These are phyloP conservation scores for Pilasporangium apinafurcum DNA, from an alignment of 352 stramenopile species.

Conservation along the genomic window DNA sequence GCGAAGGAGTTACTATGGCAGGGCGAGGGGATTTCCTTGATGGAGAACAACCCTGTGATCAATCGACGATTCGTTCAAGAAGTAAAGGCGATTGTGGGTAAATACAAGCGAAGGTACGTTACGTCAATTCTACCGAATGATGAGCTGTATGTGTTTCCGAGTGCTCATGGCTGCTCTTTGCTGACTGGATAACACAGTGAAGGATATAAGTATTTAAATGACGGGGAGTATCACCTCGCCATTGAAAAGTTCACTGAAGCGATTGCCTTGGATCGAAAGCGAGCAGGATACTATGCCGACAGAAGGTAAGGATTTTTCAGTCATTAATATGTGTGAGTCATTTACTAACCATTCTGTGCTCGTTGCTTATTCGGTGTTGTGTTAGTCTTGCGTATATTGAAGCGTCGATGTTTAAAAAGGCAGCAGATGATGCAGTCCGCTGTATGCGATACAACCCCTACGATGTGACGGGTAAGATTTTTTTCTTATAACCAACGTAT, in stretches of 20 bases:
- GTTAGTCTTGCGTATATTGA: conserved; percentile 68
- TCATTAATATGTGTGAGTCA: neutral
- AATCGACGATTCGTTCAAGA: conserved; percentile 48
- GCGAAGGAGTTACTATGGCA: conserved; percentile 38
- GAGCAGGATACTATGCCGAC: conserved; percentile 91
- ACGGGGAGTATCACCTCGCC: conserved; percentile 81
- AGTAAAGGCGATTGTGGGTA: conserved; percentile 54
- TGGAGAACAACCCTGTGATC: conserved; percentile 34
- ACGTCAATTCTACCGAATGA: neutral
- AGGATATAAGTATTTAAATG: conserved; percentile 89
- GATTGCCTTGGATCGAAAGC: conserved; percentile 81
- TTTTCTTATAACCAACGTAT: too few species aligned
- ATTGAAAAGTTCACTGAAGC: conserved; percentile 92
- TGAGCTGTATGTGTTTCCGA: neutral
- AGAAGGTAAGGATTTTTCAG: conserved; percentile 40
- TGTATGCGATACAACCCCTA: conserved; percentile 92
- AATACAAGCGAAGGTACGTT: conserved; percentile 32
- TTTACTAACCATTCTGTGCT: neutral
- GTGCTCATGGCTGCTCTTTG: neutral
- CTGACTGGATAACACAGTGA: conserved; percentile 33
- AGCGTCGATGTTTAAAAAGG: conserved; percentile 68
- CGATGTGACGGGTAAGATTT: conserved; percentile 80
- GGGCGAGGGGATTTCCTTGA: conserved; percentile 22
- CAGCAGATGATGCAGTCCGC: conserved; percentile 79
- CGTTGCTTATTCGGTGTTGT: neutral